Evolutionary conservation across 371 early-diverging fungal genomes (phyloP).

Genomic region (Syncephalastrum contaminatum): DNA sequence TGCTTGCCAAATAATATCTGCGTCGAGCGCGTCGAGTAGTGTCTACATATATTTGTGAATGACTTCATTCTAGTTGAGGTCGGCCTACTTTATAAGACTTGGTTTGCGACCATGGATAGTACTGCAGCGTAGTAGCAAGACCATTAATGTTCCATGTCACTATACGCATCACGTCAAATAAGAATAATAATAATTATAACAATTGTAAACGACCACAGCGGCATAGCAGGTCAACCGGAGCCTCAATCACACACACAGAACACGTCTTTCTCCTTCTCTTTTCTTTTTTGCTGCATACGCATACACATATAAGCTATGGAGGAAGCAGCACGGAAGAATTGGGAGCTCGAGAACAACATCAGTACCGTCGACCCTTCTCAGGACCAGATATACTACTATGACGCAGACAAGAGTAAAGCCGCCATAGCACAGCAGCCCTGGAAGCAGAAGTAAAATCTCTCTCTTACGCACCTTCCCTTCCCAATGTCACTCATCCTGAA

Average conservation of each 20-base stretch:
- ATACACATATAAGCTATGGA: conserved; percentile 16
- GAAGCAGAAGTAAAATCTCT: conserved; percentile 76
- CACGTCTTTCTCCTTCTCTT: no score
- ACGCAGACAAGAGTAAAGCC: conserved; percentile 67
- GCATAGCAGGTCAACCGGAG: no score
- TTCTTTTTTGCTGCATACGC: no score
- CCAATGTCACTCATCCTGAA: background rate
- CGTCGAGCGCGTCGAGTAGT: conserved; percentile 55
- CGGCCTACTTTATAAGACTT: conserved; percentile 53
- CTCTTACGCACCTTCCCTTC: background rate
- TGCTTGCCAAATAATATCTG: conserved; percentile 70
- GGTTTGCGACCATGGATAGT: conserved; percentile 55
- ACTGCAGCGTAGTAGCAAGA: conserved; percentile 54
- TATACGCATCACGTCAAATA: conserved; percentile 44
- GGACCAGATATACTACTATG: conserved; percentile 79
- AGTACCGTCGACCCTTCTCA: conserved; percentile 62
- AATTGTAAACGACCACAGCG: no score
- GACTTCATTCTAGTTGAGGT: background rate
- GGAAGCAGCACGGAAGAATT: conserved; percentile 71
- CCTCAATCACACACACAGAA: no score
- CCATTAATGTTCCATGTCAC: conserved; percentile 73
- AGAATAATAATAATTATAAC: no score
- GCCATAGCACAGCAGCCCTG: conserved; percentile 72
- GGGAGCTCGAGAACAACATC: conserved; percentile 86
- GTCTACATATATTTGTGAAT: conserved; percentile 21